A percentile compares a stretch with the other conserved stretches of the same genome.
Conservation (phyloP, 2,329 filamentous ascomycete genomes). For the Colletotrichum tofieldiae region DNA sequence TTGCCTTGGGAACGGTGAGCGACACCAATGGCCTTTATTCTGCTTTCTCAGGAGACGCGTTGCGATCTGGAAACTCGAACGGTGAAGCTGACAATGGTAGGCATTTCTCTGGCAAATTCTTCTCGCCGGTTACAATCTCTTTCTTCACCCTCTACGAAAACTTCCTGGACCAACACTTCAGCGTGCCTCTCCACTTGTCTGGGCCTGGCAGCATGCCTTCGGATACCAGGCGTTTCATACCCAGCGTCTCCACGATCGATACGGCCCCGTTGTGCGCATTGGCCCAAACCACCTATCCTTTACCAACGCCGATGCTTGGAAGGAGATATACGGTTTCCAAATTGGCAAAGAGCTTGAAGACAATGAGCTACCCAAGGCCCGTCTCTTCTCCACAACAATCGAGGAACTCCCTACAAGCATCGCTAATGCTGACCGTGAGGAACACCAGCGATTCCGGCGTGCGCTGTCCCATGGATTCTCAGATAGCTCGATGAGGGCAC, state of each 20-base stretch:
- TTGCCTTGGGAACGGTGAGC: constrained; percentile 16
- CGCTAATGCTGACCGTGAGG: constrained; percentile 30
- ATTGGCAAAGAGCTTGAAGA: constrained; percentile 3
- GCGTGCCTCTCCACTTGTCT: constrained; percentile 26
- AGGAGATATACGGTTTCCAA: constrained; percentile 56
- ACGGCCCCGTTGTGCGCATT: constrained; percentile 56
- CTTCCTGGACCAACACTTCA: constrained; percentile 50
- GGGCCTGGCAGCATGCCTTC: constrained; percentile 11
- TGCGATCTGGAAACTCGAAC: fast-evolving
- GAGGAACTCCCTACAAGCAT: constrained; percentile 9
- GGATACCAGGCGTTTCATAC: constrained; percentile 30
- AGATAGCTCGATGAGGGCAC: constrained; percentile 49
- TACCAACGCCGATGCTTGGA: constrained; percentile 53
- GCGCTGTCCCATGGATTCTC: constrained; percentile 51
- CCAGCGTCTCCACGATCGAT: constrained; percentile 44
- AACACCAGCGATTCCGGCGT: constrained; percentile 47
- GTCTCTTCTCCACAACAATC: constrained; percentile 1
- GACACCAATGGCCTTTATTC: neutral
- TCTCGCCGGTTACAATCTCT: constrained; percentile 49
- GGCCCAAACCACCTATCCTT: constrained; percentile 58
- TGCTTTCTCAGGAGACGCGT: too few relatives aligned
- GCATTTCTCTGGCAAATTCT: constrained; percentile 37
- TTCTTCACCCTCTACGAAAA: constrained; percentile 52
- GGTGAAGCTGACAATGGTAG: constrained; percentile 4
- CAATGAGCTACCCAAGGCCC: constrained; percentile 29